Conservation (phyloP, 352 stramenopile genomes). For the Phytophthora pseudosyringae region DNA sequence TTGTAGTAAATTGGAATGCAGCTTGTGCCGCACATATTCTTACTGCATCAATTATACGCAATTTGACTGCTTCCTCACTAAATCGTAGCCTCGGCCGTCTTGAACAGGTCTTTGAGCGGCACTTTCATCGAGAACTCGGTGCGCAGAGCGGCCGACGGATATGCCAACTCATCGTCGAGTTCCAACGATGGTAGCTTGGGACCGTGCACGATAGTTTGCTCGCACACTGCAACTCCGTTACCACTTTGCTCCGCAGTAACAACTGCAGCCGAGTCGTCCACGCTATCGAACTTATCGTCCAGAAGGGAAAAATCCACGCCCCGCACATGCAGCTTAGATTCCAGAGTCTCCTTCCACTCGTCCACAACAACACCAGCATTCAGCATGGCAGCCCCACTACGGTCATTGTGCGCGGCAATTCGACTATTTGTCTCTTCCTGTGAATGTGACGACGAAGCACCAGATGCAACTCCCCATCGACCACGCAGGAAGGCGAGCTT, state of each 20-base stretch:
- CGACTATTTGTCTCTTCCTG: slow-evolving; percentile 18
- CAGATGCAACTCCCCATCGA: slow-evolving; percentile 29
- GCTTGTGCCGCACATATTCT: neutral
- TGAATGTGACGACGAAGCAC: neutral
- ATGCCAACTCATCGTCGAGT: slow-evolving; percentile 37
- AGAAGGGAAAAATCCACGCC: slow-evolving; percentile 52
- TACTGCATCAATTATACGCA: slow-evolving; percentile 12
- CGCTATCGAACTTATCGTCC: slow-evolving; percentile 34
- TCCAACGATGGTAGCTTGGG: slow-evolving; percentile 31
- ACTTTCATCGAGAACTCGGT: slow-evolving; percentile 42
- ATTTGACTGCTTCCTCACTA: slow-evolving; percentile 19
- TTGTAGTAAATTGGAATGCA: slow-evolving; percentile 2
- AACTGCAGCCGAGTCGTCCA: slow-evolving; percentile 4
- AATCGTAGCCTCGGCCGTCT: slow-evolving; percentile 48
- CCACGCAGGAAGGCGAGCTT: slow-evolving; percentile 39
- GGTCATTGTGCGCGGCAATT: slow-evolving; percentile 28
- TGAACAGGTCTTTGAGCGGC: slow-evolving; percentile 49
- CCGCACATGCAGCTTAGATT: slow-evolving; percentile 24
- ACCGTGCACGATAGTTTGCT: slow-evolving; percentile 4
- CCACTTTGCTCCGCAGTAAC: slow-evolving; percentile 1
- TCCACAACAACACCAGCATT: slow-evolving; percentile 38
- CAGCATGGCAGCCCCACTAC: slow-evolving; percentile 33
- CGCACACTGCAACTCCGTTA: neutral
- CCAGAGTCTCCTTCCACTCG: slow-evolving; percentile 43
- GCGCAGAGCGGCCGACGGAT: slow-evolving; percentile 33